These are phyloP conservation scores for Russula griseocarnosa DNA, from an alignment of 768 basidiomycete species.

Conservation along the genomic window DNA sequence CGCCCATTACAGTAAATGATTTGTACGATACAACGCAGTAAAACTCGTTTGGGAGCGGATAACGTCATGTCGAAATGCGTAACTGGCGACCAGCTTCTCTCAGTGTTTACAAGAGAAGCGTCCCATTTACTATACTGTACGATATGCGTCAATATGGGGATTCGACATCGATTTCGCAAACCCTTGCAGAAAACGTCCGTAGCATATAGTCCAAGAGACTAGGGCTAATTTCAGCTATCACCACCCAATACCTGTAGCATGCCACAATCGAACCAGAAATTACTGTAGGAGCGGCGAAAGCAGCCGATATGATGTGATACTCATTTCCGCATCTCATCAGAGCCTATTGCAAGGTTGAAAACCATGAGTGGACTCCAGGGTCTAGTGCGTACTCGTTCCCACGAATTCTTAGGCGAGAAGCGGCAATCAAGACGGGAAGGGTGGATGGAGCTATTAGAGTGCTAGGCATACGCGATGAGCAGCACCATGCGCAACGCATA, in stretches of 20 bases:
- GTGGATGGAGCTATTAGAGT: too few species aligned
- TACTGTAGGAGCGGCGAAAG: not conserved
- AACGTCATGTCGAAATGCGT: constrained; percentile 56
- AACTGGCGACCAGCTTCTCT: constrained; percentile 58
- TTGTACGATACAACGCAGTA: constrained; percentile 50
- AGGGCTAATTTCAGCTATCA: not conserved
- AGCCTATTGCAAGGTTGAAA: not conserved
- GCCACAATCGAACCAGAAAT: not conserved
- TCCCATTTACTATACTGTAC: not conserved
- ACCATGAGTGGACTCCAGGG: not conserved
- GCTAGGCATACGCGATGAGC: too few species aligned
- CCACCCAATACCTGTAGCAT: not conserved
- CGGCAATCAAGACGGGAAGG: too few species aligned
- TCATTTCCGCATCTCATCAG: not conserved
- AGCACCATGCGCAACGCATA: too few species aligned
- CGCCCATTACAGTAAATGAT: constrained; percentile 41
- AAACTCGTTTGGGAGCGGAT: constrained; percentile 53
- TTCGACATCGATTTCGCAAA: not conserved
- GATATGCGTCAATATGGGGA: not conserved
- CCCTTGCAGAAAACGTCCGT: not conserved
- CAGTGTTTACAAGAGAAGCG: constrained; percentile 59
- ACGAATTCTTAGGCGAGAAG: not conserved
- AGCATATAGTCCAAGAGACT: too few species aligned
- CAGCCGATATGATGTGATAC: not conserved
- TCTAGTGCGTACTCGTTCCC: not conserved